These are phyloP conservation scores for Boletus fagicola DNA, from an alignment of 768 basidiomycete genomes.

Conservation along the genomic window DNA sequence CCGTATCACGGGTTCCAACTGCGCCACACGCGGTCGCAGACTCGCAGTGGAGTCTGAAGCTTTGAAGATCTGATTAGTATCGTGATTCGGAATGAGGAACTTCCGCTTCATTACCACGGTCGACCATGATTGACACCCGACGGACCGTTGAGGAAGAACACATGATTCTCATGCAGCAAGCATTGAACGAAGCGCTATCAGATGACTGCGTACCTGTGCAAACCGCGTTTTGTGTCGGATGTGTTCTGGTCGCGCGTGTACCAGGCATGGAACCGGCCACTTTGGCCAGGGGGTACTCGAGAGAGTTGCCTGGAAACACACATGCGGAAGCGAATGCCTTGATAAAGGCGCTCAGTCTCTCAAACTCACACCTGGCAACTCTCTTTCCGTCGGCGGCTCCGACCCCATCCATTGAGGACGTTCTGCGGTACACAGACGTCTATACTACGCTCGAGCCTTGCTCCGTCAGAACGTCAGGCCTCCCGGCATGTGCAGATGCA, in stretches of 20 bases:
- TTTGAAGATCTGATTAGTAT: too few species aligned
- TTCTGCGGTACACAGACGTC: constrained; percentile 63
- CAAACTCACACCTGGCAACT: constrained; percentile 41
- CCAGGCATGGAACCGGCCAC: constrained; percentile 47
- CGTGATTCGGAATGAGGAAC: too few species aligned
- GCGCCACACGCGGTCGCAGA: too few species aligned
- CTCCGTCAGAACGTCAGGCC: constrained; percentile 82
- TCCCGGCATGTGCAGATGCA: constrained; percentile 82
- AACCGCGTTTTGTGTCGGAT: constrained; percentile 92
- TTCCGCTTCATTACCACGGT: too few species aligned
- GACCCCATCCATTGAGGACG: constrained; percentile 38
- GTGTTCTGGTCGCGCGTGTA: constrained; percentile 57
- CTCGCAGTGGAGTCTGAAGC: too few species aligned
- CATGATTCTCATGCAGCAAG: constrained; percentile 52
- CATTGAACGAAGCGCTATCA: constrained; percentile 60
- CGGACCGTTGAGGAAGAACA: constrained; percentile 28
- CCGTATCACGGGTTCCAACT: too few species aligned
- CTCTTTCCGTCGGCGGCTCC: constrained; percentile 39
- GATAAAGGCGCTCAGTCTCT: constrained; percentile 57
- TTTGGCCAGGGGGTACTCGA: constrained; percentile 80
- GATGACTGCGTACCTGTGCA: constrained; percentile 63
- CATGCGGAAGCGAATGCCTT: constrained; percentile 97
- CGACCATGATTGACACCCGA: constrained; percentile 1
- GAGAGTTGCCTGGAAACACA: constrained; percentile 91
- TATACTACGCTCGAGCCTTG: constrained; percentile 99